Evolutionary conservation across 2,329 filamentous ascomycete genomes (phyloP), one percentile per base, ranked within the genome.

Genomic region (Mycosphaerella sp.): DNA sequence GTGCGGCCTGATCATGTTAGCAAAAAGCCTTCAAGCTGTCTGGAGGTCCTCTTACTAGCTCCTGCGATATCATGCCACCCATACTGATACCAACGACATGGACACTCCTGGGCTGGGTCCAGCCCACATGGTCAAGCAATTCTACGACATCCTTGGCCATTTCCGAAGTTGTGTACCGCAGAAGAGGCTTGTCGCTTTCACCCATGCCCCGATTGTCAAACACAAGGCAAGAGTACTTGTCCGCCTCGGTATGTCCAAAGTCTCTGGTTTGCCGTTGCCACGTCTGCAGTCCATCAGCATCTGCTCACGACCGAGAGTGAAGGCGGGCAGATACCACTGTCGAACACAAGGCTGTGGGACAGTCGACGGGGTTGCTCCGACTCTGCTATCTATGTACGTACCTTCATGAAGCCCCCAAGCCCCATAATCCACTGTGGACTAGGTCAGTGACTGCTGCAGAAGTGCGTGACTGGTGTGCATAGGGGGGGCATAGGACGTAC

Each of bases 41-140:
- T n/a, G 14, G 36, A 18, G 10, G 28, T 30, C 49, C 5, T 64
- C 70, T 63, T 67, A 76, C 79, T 3, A 95, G 64, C 71, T 95
- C 89, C 69, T 95, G 89, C 2, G 87, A 81, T 62, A 95, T 91
- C 89, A 95, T 95, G 63, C 89, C 89, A 57, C 89, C 89, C 79
- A 95, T 86, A 53, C 84, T 88, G 58, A 91, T 82, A 50, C 89
- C 89, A 30, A 86, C 75, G 46, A 94, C 67, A 71, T 95, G 82
- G 12, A 85, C 59, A 45, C 79, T 66, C 73, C 76, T 71, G 61
- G 74, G 61, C 64, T 76, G 57, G 48, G 68, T 81, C 86, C 87
- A 94, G 56, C 81, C 82, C 8, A 93, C 66, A 61, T 86, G 79
- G 58, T 83, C 78, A 16, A 80, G 62, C 14, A 93, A 72, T 62